Percentiles rank a stretch among this genome's conserved stretches.
Evolutionary conservation across 257 asterid genomes (phyloP).

Genomic region (Plantago major): DNA sequence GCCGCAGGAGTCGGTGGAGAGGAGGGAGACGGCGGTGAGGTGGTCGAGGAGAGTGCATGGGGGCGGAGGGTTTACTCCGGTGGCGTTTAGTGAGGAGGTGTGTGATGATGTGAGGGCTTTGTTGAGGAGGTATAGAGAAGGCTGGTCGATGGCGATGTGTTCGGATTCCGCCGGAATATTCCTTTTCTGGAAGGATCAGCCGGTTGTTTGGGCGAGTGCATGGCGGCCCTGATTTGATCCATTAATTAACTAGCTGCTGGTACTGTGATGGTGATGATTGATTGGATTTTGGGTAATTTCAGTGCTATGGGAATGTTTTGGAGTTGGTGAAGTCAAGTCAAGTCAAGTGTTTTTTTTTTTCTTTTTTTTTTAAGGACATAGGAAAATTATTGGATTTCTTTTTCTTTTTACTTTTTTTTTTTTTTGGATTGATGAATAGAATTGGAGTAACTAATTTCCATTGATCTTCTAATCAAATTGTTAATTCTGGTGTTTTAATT

Average conservation of each 20-base stretch:
- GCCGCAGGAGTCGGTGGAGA: constrained; percentile 59
- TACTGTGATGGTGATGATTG: too few relatives aligned
- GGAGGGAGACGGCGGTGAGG: constrained; percentile 74
- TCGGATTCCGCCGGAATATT: constrained; percentile 80
- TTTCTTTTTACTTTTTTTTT: neutral
- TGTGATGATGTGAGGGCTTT: constrained; percentile 89
- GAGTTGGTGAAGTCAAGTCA: constrained; percentile 24
- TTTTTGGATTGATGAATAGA: constrained; percentile 38
- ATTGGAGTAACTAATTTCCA: constrained; percentile 33
- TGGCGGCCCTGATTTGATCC: too few relatives aligned
- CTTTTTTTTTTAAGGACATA: neutral
- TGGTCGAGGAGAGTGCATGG: constrained; percentile 77
- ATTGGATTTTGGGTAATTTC: constrained; percentile 27
- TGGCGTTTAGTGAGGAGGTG: constrained; percentile 68
- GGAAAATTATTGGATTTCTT: too few relatives aligned
- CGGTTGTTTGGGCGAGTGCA: constrained; percentile 99
- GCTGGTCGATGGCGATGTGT: constrained; percentile 82
- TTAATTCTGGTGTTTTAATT: constrained; percentile 14
- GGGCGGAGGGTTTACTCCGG: constrained; percentile 44
- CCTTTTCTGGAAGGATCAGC: constrained; percentile 92
- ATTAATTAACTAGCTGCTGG: too few relatives aligned
- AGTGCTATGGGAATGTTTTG: constrained; percentile 15
- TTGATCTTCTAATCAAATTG: constrained; percentile 22
- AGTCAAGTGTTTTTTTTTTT: constrained; percentile 24
- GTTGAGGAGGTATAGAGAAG: constrained; percentile 86